Base-by-base conservation (phyloP, 1,284 basidiomycete species). In the Cutaneotrichosporon spelunceum region DNA sequence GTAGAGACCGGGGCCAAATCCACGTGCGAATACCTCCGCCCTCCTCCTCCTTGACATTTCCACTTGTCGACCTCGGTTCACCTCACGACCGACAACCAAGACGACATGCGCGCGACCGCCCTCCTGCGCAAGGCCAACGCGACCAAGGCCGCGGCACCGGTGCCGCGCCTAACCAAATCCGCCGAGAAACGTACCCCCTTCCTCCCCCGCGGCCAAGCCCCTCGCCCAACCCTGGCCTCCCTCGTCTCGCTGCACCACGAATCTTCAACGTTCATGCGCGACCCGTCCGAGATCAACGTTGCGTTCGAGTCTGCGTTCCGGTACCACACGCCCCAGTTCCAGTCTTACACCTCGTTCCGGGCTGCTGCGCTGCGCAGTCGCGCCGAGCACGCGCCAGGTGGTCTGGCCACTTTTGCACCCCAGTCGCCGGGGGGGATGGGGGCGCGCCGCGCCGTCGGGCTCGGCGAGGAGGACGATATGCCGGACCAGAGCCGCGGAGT, bases 181-280 rank as follows among this genome's bases (percentile, higher is more conserved):
- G 23, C 21, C 7, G 52, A 53, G 52, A 34, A 36, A 24, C 33
- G 21, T 7, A 36, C 45, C 8, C 44, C 64, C 21, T 39, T 48
- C 53, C 59, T 65, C 2, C 57, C 56, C 11, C 44, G 54, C 30
- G 70, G 68, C 21, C 45, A 61, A n/a, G 67, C 73, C 3, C 61
- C 72, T 5, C 56, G 64, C 11, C 54, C 61, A 2, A 66, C 66
- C 26, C 69, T 75, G 4, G 69, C 71, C 42, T 63, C 59, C 19
- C 70, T 79, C 16, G 68, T 78, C 36, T 60, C 65, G 16, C 68
- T 79, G 10, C 75, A 79, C 62, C 77, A 79, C 65, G 55, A 68
- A n/a, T 63, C 73, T 2, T 65, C 74, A 9, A 66, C 69, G 4
- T 79, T 77, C 68, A 70, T 79, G 63, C 69, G 71, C 47, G 59